Evolutionary conservation across 176 grass and related monocot genomes (phyloP).

Genomic region (Triticum aestivum): IWGSC_CS_RefSeq_v2.1 NC_057797.1:140431446-140431945

Average conservation of each 20-base stretch:
- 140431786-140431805: slow-evolving; percentile 25
- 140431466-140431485: slow-evolving; percentile 80
- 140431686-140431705: slow-evolving; percentile 53
- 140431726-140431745: background rate
- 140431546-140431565: slow-evolving; percentile 86
- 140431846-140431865: background rate
- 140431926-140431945: background rate
- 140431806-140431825: slow-evolving; percentile 37
- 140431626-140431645: slow-evolving; percentile 78
- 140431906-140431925: background rate
- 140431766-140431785: slow-evolving; percentile 26
- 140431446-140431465: slow-evolving; percentile 51
- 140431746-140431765: background rate
- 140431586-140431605: slow-evolving; percentile 97
- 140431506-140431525: slow-evolving; percentile 54
- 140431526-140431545: slow-evolving; percentile 74
- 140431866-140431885: slow-evolving; percentile 25
- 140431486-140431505: slow-evolving; percentile 94
- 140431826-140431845: slow-evolving; percentile 26
- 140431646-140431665: slow-evolving; percentile 79
- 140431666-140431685: slow-evolving; percentile 71
- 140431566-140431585: slow-evolving; percentile 81
- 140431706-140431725: slow-evolving; percentile 1
- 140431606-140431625: slow-evolving; percentile 85
- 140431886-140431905: background rate